phyloP scores from a whole-genome alignment of 2,329 filamentous ascomycete species.

The Colletotrichum cereale region DNA sequence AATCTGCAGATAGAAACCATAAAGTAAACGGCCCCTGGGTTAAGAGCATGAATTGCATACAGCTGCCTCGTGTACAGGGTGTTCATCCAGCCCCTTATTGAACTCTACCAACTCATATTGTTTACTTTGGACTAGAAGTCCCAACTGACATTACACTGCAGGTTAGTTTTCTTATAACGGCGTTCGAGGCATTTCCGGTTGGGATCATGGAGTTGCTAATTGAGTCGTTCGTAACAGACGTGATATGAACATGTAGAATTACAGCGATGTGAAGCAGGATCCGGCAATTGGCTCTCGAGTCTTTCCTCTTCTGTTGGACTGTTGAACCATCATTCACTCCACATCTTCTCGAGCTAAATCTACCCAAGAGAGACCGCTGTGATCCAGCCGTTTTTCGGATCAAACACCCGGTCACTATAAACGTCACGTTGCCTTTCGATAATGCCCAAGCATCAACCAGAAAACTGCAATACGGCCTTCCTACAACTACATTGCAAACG shows the following conservation, averaged over 20 bases:
- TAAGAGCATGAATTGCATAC: too few relatives aligned
- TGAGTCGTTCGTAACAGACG: neutral
- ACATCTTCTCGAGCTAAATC: neutral
- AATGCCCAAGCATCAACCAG: conserved; percentile 46
- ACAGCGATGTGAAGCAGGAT: neutral
- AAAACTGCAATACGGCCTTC: conserved; percentile 44
- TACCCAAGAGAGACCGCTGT: neutral
- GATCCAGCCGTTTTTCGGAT: neutral
- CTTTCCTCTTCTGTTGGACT: neutral
- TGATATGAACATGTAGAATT: neutral
- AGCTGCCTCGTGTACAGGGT: too few relatives aligned
- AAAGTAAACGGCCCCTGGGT: too few relatives aligned
- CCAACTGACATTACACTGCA: neutral
- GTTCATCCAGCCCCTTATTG: too few relatives aligned
- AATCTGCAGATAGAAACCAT: too few relatives aligned
- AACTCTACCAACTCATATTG: too few relatives aligned
- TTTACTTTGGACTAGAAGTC: too few relatives aligned
- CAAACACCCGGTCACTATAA: neutral
- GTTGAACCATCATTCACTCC: neutral
- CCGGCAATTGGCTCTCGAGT: fast-evolving
- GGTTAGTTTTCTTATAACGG: too few relatives aligned
- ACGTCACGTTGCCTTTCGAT: conserved; percentile 17
- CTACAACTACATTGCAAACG: conserved; percentile 40
- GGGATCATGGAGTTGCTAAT: too few relatives aligned
- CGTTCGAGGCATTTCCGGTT: too few relatives aligned